Evolutionary conservation across 2,329 filamentous ascomycete species (phyloP).

Genomic region (Zymoseptoria tritici): DNA sequence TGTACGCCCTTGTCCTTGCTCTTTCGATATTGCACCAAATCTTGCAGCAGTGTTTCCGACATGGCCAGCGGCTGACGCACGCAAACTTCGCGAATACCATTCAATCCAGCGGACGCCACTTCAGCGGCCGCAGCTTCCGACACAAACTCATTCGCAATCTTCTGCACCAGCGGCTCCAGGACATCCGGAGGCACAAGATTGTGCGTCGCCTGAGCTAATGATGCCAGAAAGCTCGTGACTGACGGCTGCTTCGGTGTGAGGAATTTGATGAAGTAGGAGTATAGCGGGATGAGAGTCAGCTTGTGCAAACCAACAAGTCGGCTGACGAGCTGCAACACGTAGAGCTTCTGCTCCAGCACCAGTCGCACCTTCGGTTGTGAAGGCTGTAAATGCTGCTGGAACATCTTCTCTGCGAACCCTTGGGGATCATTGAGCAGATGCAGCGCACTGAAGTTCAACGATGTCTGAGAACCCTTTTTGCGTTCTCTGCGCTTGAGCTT

Average conservation of each 20-base stretch:
- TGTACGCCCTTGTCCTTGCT: conserved; percentile 98
- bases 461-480: conserved; percentile 80
- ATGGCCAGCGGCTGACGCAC: conserved; percentile 90
- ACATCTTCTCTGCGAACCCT: conserved; percentile 82
- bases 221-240: conserved; percentile 89
- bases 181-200: conserved; percentile 86
- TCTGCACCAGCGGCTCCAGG: conserved; percentile 81
- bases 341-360: conserved; percentile 77
- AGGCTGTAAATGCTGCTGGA: conserved; percentile 76
- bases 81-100: conserved; percentile 91
- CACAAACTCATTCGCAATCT: conserved; percentile 98
- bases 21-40: conserved; percentile 90
- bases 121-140: conserved; percentile 87
- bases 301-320: conserved; percentile 88
- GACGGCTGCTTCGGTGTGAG: conserved; percentile 80
- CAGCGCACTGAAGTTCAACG: conserved; percentile 90
- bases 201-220: conserved; percentile 84
- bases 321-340: conserved; percentile 86
- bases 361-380: conserved; percentile 71
- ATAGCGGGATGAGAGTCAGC: conserved; percentile 79
- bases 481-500: conserved; percentile 74
- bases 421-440: conserved; percentile 93
- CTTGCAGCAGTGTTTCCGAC: conserved; percentile 89
- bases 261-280: conserved; percentile 91
- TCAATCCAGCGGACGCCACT: conserved; percentile 84